Evolutionary conservation across 2,329 filamentous ascomycete genomes (phyloP), one percentile per base, ranked within the genome.

Genomic region (Talaromyces sp.): DNA sequence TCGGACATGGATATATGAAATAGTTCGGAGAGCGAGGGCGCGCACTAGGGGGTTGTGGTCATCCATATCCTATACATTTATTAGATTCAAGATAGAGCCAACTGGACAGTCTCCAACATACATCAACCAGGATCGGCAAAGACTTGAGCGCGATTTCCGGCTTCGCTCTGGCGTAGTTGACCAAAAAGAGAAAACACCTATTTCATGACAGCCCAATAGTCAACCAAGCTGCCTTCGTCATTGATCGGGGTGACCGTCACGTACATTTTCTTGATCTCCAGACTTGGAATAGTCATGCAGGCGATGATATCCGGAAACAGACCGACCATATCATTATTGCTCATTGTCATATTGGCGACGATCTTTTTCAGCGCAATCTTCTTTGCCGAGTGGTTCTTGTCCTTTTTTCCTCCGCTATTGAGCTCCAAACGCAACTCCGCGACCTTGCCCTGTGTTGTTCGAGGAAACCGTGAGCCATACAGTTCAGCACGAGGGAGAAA

Each of bases 341-440:
- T 97, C 94, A 99, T 99, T 65, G 94, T 99, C 94, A 99, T 99
- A 75, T 99, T 99, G 74, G 94, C 94, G 69, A 99, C 94, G 68
- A 99, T 97, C 83, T 97, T 97, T 84, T 99, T 99, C 64, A 99
- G 83, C 11, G 94, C 92, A 72, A 97, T 95, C 85, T 97, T 97
- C 83, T 97, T 99, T 66, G 87, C 86, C 51, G 88, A 85, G 78
- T 91, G 89, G 79, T 95, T 96, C 84, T 97, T 97, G 80, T 99
- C 94, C 81, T 97, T 99, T 82, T 96, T 97, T 67, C 90, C 89
- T 73, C 92, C 92, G 77, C 88, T 91, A 77, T 92, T 92, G 73
- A 99, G 85, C 81, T 99, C 94, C 74, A 90, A 86, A 75, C 94
- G 91, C 73, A 99, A 83, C 85, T 99, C 94, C 64, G 93, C 92